Base-by-base conservation (phyloP, 2,329 filamentous ascomycete genomes). In the Paraconiothyrium brasiliense region DNA sequence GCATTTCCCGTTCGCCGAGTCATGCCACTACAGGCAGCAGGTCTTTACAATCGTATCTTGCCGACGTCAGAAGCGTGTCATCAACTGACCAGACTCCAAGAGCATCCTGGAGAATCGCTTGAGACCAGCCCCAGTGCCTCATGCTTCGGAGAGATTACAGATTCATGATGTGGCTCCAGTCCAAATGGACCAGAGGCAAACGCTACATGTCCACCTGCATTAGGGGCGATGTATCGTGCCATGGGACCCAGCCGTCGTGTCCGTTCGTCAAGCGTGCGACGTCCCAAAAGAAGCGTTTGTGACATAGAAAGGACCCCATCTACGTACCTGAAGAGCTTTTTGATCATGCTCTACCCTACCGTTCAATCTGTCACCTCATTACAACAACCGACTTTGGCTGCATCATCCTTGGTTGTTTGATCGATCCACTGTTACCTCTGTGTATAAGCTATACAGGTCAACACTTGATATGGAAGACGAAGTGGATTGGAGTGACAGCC, bases 401-500 rank as follows among this genome's bases (percentile, higher is more conserved):
- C 52, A 55, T 55, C 30, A 30, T 35, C 13, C 9, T 24, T 34
- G 5, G 43, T 39, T 41, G 20, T 24, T 3, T 41, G 20, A 41
- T 37, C 10, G 1, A 73, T 73, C 41, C 11, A 52, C 20, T n/a
- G 11, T 4, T 52, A 16, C 10, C 20, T 14, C 8, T 37, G 4
- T 14, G 6, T 37, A 35, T 16, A 37, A 9, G 7, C 24, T 35
- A 30, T 30, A 22, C 48, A 37, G 20, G 43, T 35, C 51, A 66
- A 14, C 22, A 11, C 64, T 62, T 44, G 57, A 56, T 8, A 47
- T 62, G 39, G 70, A 73, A 50, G 70, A 73, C 34, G 65, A 70
- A 49, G 56, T 74, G 8, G 68, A 74, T 51, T 73, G 70, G 69
- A 69, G 69, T 35, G 70, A 73, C 30, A 61, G 70, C 16, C 58